These are phyloP conservation scores for Podospora tetraspora DNA, from an alignment of 495 filamentous ascomycete genomes.

Conservation along the genomic window DNA sequence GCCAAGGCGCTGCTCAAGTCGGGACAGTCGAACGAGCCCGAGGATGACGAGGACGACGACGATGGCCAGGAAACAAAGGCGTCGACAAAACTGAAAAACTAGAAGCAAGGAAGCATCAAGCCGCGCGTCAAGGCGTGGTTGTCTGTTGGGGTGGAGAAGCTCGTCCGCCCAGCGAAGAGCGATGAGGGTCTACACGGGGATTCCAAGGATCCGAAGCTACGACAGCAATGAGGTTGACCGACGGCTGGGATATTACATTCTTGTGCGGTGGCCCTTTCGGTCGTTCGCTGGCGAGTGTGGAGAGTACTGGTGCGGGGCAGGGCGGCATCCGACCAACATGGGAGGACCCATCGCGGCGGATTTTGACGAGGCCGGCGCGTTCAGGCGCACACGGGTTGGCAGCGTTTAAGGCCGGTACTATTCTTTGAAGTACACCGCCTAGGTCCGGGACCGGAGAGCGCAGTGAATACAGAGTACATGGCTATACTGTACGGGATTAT, in stretches of 20 bases:
- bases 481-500: background rate
- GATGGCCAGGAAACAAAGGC: slow-evolving; percentile 19
- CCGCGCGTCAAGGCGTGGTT: background rate
- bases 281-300: background rate
- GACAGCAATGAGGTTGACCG: background rate
- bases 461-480: background rate
- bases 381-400: background rate
- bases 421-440: background rate
- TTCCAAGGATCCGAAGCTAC: background rate
- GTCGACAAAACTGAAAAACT: background rate
- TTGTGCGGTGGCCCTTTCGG: background rate
- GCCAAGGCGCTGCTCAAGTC: slow-evolving; percentile 43
- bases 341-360: background rate
- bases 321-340: background rate
- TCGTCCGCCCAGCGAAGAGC: background rate
- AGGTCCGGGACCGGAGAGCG: background rate
- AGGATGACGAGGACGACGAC: slow-evolving; percentile 33
- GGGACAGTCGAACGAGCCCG: slow-evolving; percentile 6
- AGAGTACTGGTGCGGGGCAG: background rate
- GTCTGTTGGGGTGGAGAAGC: background rate
- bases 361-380: background rate
- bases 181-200: background rate
- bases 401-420: background rate
- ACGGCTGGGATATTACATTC: background rate
- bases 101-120: background rate